Percentiles rank a stretch among this genome's conserved stretches.
Conservation (phyloP, 768 basidiomycete species). For the Trametes coccinea region DNA sequence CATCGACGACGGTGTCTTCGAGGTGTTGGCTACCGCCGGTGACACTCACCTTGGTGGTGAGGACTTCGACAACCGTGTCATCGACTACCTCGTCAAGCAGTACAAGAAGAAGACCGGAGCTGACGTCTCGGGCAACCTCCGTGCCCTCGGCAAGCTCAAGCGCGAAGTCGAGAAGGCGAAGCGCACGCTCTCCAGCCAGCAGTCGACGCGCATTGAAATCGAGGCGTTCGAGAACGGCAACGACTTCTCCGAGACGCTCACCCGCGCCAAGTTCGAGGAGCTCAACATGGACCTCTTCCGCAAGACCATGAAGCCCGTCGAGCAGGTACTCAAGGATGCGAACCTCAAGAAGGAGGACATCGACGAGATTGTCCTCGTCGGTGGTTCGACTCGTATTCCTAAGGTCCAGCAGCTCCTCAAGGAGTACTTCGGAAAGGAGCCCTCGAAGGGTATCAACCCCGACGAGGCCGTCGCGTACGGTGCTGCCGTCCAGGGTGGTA, state of each 20-base stretch:
- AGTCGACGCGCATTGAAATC: conserved; percentile 90
- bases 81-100: conserved; percentile 66
- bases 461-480: conserved; percentile 99
- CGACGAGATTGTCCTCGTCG: conserved; percentile 92
- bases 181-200: conserved; percentile 80
- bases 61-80: conserved; percentile 73
- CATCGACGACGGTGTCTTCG: conserved; percentile 62
- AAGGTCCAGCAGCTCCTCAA: conserved; percentile 98
- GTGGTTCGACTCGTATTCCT: conserved; percentile 99
- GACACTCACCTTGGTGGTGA: conserved; percentile 67
- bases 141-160: conserved; percentile 70
- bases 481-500: conserved; percentile 98
- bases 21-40: conserved; percentile 61
- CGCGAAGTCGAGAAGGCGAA: conserved; percentile 75
- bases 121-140: conserved; percentile 59
- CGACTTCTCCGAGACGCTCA: conserved; percentile 96
- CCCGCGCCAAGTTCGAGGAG: conserved; percentile 98
- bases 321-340: conserved; percentile 97
- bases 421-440: conserved; percentile 97
- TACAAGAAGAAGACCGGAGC: conserved; percentile 70
- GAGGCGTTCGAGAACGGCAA: conserved; percentile 96
- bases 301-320: conserved; percentile 99
- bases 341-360: conserved; percentile 97
- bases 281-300: conserved; percentile 99
- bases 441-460: conserved; percentile 98